A percentile compares a stretch with the other conserved stretches of the same genome.
Evolutionary conservation across 441 rosid species (phyloP).

Genomic region (Biscutella laevigata): DNA sequence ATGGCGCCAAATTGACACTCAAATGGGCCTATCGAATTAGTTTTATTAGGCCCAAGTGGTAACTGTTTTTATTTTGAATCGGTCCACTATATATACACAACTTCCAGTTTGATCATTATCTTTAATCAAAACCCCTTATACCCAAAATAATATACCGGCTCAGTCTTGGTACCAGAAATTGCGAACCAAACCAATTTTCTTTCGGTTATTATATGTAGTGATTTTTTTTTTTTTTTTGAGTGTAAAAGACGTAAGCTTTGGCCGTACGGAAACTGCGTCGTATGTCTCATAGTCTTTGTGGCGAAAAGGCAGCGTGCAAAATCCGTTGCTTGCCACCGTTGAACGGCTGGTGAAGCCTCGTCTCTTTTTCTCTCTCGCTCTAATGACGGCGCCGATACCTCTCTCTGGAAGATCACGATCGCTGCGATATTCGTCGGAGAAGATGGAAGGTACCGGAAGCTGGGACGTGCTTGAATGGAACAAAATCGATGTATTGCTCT

Average conservation of each 20-base stretch:
- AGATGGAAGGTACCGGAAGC: constrained; percentile 68
- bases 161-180: too few relatives aligned
- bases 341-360: constrained; percentile 26
- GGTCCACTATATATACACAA: too few relatives aligned
- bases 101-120: too few relatives aligned
- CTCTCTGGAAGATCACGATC: constrained; percentile 36
- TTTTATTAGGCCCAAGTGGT: background rate
- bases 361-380: constrained; percentile 14
- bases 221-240: too few relatives aligned
- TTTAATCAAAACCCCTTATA: too few relatives aligned
- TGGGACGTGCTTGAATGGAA: constrained; percentile 89
- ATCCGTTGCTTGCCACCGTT: constrained; percentile 27
- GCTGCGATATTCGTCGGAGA: constrained; percentile 44
- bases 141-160: too few relatives aligned
- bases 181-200: too few relatives aligned
- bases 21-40: constrained; percentile 6
- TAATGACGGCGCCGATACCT: constrained; percentile 43
- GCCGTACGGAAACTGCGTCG: constrained; percentile 26
- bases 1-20: constrained; percentile 5
- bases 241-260: constrained; percentile 17
- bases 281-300: constrained; percentile 20
- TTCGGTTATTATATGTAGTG: too few relatives aligned
- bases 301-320: constrained; percentile 26
- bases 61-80: too few relatives aligned
- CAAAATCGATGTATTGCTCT: constrained; percentile 61